Evolutionary conservation across 495 filamentous ascomycete species (phyloP), one percentile per base, ranked within the genome.

Genomic region (Parachaetomium inaequale): DNA sequence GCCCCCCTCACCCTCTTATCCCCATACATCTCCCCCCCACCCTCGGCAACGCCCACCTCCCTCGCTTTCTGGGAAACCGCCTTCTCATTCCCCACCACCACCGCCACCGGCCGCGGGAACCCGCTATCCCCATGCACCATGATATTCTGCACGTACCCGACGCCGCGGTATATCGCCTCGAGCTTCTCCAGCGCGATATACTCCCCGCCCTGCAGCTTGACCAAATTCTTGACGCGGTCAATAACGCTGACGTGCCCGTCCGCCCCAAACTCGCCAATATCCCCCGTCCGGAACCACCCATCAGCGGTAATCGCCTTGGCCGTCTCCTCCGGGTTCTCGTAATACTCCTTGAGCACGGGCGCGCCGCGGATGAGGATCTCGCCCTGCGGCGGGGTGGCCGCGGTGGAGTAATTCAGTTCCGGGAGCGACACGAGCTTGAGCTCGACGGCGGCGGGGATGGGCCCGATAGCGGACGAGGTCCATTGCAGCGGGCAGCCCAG

Each of bases 211-310:
- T 82, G 79, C 64, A 84, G 81, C 81, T 88, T 88, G 63, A 87
- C 88, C 0, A 82, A 70, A 63, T 97, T 96, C 84, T 97, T 97
- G 65, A 90, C 84, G 62, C 93, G 91, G 73, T 97, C 93, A 66
- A 97, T 86, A 73, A 97, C 87, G 59, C 82, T 81, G 72, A 96
- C 84, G 66, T 93, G 89, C 63, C 93, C 93, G 50, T 85, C 75
- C 25, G 82, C 79, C 68, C 93, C 89, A 36, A 97, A 76, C 26
- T 81, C 80, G 68, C 85, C 87, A 40, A 97, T 90, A 63, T 97
- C 93, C 11, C 93, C 93, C 0, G 93, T 96, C 46, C 85, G 84
- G 82, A 96, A 96, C 93, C 93, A 97, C 49, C 93, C 93, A 62
- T 96, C 93, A 40, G 85, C 74, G 1, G 90, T 88, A 38, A 96